Conservation (phyloP, 2,329 filamentous ascomycete genomes). For the Elsinoe arachidis region DNA sequence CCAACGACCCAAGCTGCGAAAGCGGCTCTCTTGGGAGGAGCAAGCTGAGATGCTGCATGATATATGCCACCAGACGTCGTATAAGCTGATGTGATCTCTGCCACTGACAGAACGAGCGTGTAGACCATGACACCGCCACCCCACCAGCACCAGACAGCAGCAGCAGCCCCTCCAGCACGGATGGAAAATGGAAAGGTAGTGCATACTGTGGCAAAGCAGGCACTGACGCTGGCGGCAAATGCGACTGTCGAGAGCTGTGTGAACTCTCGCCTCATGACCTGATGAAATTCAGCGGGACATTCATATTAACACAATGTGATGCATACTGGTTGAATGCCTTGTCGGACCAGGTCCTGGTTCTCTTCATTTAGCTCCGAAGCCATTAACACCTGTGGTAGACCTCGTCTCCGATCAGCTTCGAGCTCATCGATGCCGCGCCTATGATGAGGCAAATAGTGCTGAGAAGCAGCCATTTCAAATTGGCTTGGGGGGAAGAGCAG, state of each 20-base stretch:
- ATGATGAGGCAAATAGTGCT: not conserved
- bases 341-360: not conserved
- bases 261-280: slow-evolving; percentile 49
- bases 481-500: not conserved
- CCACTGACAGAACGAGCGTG: slow-evolving; percentile 35
- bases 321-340: not conserved
- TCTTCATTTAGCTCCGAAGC: not conserved
- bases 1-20: slow-evolving; percentile 42
- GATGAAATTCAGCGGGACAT: not conserved
- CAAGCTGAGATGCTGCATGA: slow-evolving; percentile 49
- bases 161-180: slow-evolving; percentile 44
- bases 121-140: slow-evolving; percentile 47
- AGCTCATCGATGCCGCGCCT: not conserved
- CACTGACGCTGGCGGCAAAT: slow-evolving; percentile 48
- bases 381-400: not conserved
- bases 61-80: slow-evolving; percentile 49
- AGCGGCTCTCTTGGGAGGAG: slow-evolving; percentile 40
- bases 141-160: slow-evolving; percentile 51
- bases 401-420: not conserved
- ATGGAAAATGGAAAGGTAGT: slow-evolving; percentile 50
- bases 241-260: slow-evolving; percentile 51
- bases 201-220: slow-evolving; percentile 47
- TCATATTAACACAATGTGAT: not conserved
- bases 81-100: slow-evolving; percentile 50
- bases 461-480: not conserved